Evolutionary conservation across 140 eudicot genomes (phyloP).

Genomic region (Ambrosia hybrid): DNA sequence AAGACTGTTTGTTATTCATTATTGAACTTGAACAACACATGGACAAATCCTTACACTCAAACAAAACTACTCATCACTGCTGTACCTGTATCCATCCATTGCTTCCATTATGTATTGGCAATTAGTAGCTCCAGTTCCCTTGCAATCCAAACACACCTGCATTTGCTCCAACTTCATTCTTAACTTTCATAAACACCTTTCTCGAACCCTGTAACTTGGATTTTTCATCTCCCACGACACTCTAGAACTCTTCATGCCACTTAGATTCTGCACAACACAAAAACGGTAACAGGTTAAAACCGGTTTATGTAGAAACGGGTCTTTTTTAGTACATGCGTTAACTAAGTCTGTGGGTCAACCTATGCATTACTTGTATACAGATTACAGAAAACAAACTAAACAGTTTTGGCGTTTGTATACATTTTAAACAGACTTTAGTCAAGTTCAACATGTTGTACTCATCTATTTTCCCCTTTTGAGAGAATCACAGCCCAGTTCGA

Average conservation of each 20-base stretch:
- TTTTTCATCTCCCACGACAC: slow-evolving; percentile 21
- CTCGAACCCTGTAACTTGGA: slow-evolving; percentile 4
- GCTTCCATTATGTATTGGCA: neutral
- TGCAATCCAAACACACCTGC: slow-evolving; percentile 16
- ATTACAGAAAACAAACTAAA: neutral
- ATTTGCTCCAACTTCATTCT: slow-evolving; percentile 12
- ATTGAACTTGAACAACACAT: neutral
- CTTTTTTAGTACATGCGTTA: neutral
- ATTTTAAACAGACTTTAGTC: neutral
- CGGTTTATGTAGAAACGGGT: neutral
- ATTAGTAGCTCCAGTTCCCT: too few relatives aligned
- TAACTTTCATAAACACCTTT: slow-evolving; percentile 21
- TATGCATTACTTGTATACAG: neutral
- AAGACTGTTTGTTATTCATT: slow-evolving; percentile 5
- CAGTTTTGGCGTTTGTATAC: neutral
- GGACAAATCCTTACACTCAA: slow-evolving; percentile 13
- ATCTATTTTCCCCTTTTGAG: neutral
- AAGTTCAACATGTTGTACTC: neutral
- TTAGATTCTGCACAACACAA: slow-evolving; percentile 26
- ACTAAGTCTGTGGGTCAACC: neutral
- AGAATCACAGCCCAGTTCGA: neutral
- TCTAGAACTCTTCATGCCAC: slow-evolving; percentile 17
- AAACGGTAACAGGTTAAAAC: neutral
- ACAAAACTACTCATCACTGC: slow-evolving; percentile 1
- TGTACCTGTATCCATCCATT: slow-evolving; percentile 4